Evolutionary conservation across 495 filamentous ascomycete species (phyloP), one percentile per base, ranked within the genome.

Genomic region (Podospora conica): DNA sequence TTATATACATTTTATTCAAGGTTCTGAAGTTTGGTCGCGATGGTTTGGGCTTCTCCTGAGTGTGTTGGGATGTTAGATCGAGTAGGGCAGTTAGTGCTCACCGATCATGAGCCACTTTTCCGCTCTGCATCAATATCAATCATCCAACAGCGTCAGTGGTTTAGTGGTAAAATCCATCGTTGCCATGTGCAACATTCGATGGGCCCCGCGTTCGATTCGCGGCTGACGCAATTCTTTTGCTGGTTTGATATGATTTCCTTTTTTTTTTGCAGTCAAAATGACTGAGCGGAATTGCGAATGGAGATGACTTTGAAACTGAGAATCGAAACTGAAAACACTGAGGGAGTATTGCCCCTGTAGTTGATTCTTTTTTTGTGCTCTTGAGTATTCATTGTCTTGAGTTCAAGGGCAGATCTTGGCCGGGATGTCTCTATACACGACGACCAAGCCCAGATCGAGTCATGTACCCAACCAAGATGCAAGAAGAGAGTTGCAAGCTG

Each of bases 171-270:
- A 48, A 48, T 48, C 40, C 40, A 48, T 48, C 40, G 40, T 48
- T 48, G 40, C 40, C 40, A 48, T 48, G 40, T 48, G 40, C 18
- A n/a, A 48, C 40, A 80, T 80, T 81, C 79, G 79, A 81, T 80
- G 79, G 78, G 79, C 79, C 79, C 79, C 79, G 79, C 75, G 79
- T 81, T 81, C 79, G 79, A 80, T 80, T 80, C 78, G 76, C 78
- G 78, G 78, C 77, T 79, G 75, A 77, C 77, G 77, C 77, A 78
- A 6, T n/a, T 48, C 5, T 48, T 48, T 48, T 48, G 40, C 40
- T n/a, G 18, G 15, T n/a, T n/a, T n/a, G 18, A n/a, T 18, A 0
- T 48, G 1, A n/a, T 1, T 6, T 48, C 6, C n/a, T 18, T 48
- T n/a, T 48, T 48, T 48, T 15, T 7, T n/a, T n/a, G 6, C 40